Evolutionary conservation across 1,284 basidiomycete genomes (phyloP), one percentile per base, ranked within the genome.

Genomic region (Cutaneotrichosporon sp.): DNA sequence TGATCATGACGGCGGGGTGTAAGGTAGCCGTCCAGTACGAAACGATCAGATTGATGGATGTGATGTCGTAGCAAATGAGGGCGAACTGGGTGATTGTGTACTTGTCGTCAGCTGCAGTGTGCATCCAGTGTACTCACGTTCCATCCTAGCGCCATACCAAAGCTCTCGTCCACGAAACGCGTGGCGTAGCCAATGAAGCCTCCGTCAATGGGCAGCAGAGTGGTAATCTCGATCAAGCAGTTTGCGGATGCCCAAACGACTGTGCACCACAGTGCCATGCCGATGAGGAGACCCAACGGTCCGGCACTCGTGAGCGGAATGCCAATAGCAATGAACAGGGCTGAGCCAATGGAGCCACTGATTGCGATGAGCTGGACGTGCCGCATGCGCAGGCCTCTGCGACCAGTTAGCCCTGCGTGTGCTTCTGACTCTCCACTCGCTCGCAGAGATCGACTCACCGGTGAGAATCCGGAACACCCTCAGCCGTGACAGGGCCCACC

Each of bases 361-460:
- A 66, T 64, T 39, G 62, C 60, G 16, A 63, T 59, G 8, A 66
- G 51, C 51, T 64, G 63, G 19, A 66, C 33, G 42, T 66, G 63
- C n/a, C 64, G 55, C 55, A 61, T 57, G 8, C 51, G 47, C 16
- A 64, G 59, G 32, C 61, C 61, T 3, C 51, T 47, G 32, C 10
- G 20, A 9, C 9, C n/a, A n/a, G n/a, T n/a, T n/a, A n/a, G n/a
- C n/a, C n/a, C n/a, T n/a, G n/a, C n/a, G n/a, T n/a, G n/a, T n/a
- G n/a, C n/a, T n/a, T n/a, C n/a, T n/a, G n/a, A n/a, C n/a, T n/a
- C n/a, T n/a, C n/a, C n/a, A n/a, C n/a, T n/a, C n/a, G n/a, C n/a
- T n/a, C n/a, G n/a, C n/a, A n/a, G n/a, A n/a, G n/a, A n/a, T n/a
- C n/a, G n/a, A 39, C 37, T 9, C 20, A 39, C 37, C 37, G 37